Evolutionary conservation across 768 basidiomycete genomes (phyloP), one percentile per base, ranked within the genome.

Genomic region (Lentinula detonsa): DNA sequence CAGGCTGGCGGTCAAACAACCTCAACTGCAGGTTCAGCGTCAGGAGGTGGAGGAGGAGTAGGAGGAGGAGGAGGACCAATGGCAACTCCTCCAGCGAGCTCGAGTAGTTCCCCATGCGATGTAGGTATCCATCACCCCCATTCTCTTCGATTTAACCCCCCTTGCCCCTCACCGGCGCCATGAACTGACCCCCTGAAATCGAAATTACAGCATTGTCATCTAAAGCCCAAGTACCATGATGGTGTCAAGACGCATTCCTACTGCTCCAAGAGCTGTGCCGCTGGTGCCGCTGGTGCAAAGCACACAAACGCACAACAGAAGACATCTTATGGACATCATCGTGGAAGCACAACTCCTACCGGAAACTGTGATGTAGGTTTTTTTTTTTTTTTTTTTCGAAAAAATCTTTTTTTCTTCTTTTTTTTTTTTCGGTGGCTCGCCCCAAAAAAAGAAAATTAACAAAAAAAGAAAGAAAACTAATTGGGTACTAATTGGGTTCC

Each of bases 261-360:
- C 64, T 87, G 85, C 64, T 73, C 83, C 66, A 86, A 82, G 72
- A 78, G 77, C 5, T 87, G 85, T 66, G 74, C 75, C 42, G 81
- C 84, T n/a, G 74, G 63, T 67, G 81, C 78, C 45, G 81, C 84
- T n/a, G 74, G 63, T 67, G 81, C 78, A 71, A 73, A 60, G 65
- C 74, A 75, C 70, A 65, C 61, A 13, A 60, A 66, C 65, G 66
- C 67, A 49, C 71, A 63, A 35, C 54, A 58, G 6, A 62, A 63
- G 37, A 56, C 63, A 31, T 62, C 9, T 11, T 46, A 37, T 33
- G 50, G 50, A 34, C 40, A 33, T 60, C 35, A 65, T 42, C 66
- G 66, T 54, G 68, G 70, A 65, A 61, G 64, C 53, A 50, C 64
- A 59, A 70, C 68, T 63, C 60, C 69, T n/a, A 18, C 62, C 40